These are phyloP conservation scores for Sclerotinia sclerotiorum DNA, from an alignment of 2,329 filamentous ascomycete genomes.

Conservation along the genomic window DNA sequence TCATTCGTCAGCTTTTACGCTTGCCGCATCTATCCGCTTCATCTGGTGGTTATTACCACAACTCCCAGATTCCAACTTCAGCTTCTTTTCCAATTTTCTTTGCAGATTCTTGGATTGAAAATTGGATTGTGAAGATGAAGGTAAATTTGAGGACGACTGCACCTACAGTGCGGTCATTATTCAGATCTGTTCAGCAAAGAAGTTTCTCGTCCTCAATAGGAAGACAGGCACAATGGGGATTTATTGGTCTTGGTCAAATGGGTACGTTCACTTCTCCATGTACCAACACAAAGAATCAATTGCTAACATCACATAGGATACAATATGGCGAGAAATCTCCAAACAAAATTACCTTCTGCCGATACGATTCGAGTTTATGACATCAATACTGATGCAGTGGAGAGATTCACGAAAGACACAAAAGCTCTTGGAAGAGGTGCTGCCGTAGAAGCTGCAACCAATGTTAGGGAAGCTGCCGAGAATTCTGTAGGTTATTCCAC, in stretches of 20 bases:
- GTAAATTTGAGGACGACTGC: conserved; percentile 32
- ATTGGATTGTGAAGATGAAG: conserved; percentile 32
- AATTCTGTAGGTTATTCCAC: conserved; percentile 55
- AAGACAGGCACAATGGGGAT: conserved; percentile 54
- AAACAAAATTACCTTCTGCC: conserved; percentile 60
- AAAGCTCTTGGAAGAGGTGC: conserved; percentile 43
- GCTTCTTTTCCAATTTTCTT: neutral
- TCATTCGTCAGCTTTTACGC: neutral
- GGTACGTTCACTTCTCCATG: conserved; percentile 45
- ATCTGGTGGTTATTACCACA: neutral
- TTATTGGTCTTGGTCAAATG: conserved; percentile 61
- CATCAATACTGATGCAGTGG: conserved; percentile 57
- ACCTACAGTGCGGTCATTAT: conserved; percentile 31
- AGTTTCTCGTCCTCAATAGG: conserved; percentile 49
- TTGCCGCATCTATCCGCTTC: neutral
- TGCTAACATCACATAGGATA: conserved; percentile 52
- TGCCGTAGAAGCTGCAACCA: conserved; percentile 55
- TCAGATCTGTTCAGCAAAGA: conserved; percentile 33
- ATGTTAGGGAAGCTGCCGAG: conserved; percentile 62
- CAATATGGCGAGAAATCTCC: conserved; percentile 70
- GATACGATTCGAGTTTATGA: conserved; percentile 67
- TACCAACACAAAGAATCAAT: conserved; percentile 23
- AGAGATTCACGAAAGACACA: conserved; percentile 55
- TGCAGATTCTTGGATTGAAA: conserved; percentile 5
- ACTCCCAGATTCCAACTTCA: neutral